These are phyloP conservation scores for Leucaena leucocephala DNA, from an alignment of 306 rosid genomes.

Conservation along the genomic window DNA sequence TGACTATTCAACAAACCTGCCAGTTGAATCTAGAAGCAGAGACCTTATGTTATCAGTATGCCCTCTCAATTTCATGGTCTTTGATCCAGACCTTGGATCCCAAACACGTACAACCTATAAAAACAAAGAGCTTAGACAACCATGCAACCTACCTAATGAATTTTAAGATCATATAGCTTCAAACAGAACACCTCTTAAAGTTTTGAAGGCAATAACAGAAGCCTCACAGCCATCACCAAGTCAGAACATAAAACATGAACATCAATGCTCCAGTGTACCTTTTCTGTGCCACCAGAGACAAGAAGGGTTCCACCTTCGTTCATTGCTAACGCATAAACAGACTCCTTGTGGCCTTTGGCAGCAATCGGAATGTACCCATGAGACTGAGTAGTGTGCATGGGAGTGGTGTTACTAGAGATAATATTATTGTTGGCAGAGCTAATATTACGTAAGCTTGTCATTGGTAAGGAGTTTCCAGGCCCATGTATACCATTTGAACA, in stretches of 20 bases:
- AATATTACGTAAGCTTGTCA: constrained; percentile 77
- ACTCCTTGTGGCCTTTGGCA: constrained; percentile 99
- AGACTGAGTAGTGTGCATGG: constrained; percentile 69
- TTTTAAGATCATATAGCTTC: constrained; percentile 1
- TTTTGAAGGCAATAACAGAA: not conserved
- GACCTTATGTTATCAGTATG: no score
- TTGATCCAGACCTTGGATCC: constrained; percentile 88
- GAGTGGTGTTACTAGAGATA: constrained; percentile 81
- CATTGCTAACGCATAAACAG: constrained; percentile 95
- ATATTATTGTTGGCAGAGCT: constrained; percentile 83
- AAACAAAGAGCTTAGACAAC: constrained; percentile 29
- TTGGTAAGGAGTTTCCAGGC: constrained; percentile 66
- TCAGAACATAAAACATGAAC: constrained; percentile 7
- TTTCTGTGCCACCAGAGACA: constrained; percentile 97
- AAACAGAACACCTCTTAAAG: not conserved
- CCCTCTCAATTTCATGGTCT: no score
- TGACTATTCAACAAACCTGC: no score
- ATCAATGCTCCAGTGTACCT: constrained; percentile 57
- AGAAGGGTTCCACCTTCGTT: constrained; percentile 89
- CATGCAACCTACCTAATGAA: constrained; percentile 8
- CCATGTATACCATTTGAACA: constrained; percentile 38
- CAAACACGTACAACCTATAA: constrained; percentile 93
- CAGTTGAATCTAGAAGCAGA: no score
- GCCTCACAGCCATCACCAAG: not conserved
- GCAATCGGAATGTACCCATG: constrained; percentile 82